These are phyloP conservation scores for Pseudoperonospora humuli DNA, from an alignment of 352 stramenopile genomes.

Conservation along the genomic window DNA sequence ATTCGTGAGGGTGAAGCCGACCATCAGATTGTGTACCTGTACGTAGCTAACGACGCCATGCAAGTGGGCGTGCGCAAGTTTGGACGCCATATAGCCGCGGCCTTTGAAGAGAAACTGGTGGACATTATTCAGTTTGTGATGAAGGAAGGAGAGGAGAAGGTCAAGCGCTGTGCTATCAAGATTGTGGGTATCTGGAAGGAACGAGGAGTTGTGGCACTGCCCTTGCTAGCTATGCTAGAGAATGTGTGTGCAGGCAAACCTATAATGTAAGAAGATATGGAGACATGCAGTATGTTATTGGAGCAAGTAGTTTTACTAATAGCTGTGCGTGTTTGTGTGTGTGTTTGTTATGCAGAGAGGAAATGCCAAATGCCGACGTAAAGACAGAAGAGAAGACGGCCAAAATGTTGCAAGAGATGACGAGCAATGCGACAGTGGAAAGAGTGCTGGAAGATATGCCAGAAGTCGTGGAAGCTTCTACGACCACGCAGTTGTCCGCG, in stretches of 20 bases:
- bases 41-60: constrained; percentile 83
- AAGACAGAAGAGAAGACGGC: constrained; percentile 22
- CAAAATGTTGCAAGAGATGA: constrained; percentile 32
- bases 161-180: constrained; percentile 82
- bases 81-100: constrained; percentile 53
- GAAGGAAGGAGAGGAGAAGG: constrained; percentile 58
- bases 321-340: constrained; percentile 1
- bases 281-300: not conserved
- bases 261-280: constrained; percentile 29
- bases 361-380: constrained; percentile 12
- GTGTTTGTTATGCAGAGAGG: constrained; percentile 22
- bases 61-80: constrained; percentile 78
- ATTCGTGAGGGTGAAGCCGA: constrained; percentile 39
- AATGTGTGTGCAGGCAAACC: constrained; percentile 70
- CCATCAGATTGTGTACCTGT: constrained; percentile 79
- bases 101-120: constrained; percentile 54
- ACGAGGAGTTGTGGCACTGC: constrained; percentile 44
- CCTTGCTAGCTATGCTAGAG: constrained; percentile 54
- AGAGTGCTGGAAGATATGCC: constrained; percentile 56
- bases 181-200: constrained; percentile 84
- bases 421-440: constrained; percentile 34
- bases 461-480: constrained; percentile 47
- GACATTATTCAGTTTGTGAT: constrained; percentile 61
- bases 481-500: constrained; percentile 32
- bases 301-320: constrained; percentile 3